Base-by-base conservation (phyloP, 768 basidiomycete genomes). In the Baorangia bicolor region DNA sequence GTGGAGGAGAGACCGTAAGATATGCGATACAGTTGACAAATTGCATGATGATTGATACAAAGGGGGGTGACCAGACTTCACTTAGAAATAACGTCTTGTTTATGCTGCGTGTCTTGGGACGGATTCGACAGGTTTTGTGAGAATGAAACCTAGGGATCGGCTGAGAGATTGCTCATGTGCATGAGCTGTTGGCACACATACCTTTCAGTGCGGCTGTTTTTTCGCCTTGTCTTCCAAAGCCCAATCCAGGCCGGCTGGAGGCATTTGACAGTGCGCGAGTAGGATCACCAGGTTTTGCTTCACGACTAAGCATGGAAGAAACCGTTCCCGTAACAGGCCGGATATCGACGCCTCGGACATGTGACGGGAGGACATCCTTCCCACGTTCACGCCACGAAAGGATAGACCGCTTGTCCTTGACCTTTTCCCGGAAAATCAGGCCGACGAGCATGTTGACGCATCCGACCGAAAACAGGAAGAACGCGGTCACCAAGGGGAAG, bases 401-500 rank as follows among this genome's bases (percentile, higher is more conserved):
- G 66, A 92, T 75, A 20, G 84, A 85, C 43, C 90, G 86, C 62
- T 81, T 83, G 60, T 73, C 62, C 70, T 88, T 91, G 58, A 81
- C 85, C 1, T 69, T 69, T 60, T 85, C 81, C 58, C 87, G 85
- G 83, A 89, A 92, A 71, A 91, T 78, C 68, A 93, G 82, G 31
- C 90, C 90, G 63, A 88, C 80, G 44, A 92, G 69, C 59, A 94
- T 87, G 77, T 95, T 92, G 66, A 89, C 69, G 70, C 89, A 92
- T 5, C 90, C 92, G 49, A 94, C 65, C 56, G 88, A 81, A 71
- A 94, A 94, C 60, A 93, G 77, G 74, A 94, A 82, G 79, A 91
- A 93, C 28, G 88, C 90, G 2, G 92, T 81, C 57, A 94, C 92
- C 61, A 94, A 86, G 2, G 92, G 84, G 71, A 95, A 94, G 64